Conservation (phyloP, 768 basidiomycete species). For the Lactarius evosmus region DNA sequence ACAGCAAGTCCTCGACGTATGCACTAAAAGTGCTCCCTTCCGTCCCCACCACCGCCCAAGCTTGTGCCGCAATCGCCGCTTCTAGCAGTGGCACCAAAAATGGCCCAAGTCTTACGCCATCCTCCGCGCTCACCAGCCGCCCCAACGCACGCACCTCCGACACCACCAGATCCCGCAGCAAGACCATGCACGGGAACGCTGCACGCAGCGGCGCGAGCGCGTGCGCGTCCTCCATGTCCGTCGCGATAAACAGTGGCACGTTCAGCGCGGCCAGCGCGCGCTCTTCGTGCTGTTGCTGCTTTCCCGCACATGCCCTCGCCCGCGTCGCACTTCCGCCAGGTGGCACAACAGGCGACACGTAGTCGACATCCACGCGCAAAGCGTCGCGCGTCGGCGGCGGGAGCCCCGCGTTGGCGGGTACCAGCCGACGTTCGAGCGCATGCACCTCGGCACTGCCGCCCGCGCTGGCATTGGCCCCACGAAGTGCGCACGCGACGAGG, state of each 20-base stretch:
- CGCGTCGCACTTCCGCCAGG: constrained; percentile 21
- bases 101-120: constrained; percentile 45
- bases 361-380: constrained; percentile 18
- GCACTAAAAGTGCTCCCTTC: constrained; percentile 72
- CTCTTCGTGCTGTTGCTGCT: constrained; percentile 36
- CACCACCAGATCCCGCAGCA: constrained; percentile 42
- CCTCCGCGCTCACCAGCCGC: constrained; percentile 40
- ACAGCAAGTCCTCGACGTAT: constrained; percentile 65
- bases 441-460: not conserved
- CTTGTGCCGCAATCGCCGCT: constrained; percentile 62
- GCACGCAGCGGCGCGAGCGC: constrained; percentile 43
- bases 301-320: constrained; percentile 39
- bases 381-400: constrained; percentile 29
- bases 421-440: constrained; percentile 17
- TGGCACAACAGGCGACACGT: constrained; percentile 29
- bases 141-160: constrained; percentile 17
- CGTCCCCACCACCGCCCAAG: constrained; percentile 60
- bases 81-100: constrained; percentile 66
- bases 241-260: constrained; percentile 62
- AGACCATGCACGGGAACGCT: constrained; percentile 64
- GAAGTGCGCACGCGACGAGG: constrained; percentile 50
- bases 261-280: constrained; percentile 44
- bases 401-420: constrained; percentile 23
- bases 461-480: constrained; percentile 22
- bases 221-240: constrained; percentile 47